A percentile compares a stretch with the other conserved stretches of the same genome.
These are phyloP conservation scores for Mangifera indica DNA, from an alignment of 345 rosid species.

Conservation along the genomic window DNA sequence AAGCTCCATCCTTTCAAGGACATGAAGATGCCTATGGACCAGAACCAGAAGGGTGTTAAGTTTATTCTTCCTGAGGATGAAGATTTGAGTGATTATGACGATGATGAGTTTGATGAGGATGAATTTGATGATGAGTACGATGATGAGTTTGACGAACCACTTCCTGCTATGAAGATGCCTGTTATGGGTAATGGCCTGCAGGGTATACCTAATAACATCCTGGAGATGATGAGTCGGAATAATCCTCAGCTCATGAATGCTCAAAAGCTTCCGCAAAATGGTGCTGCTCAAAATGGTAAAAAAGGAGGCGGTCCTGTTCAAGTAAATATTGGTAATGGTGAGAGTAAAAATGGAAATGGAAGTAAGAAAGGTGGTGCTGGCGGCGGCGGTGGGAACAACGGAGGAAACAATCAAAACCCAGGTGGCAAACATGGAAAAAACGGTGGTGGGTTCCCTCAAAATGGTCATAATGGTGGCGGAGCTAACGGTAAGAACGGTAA, in stretches of 20 bases:
- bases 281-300: constrained; percentile 40
- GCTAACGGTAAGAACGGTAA: constrained; percentile 36
- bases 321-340: constrained; percentile 32
- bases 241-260: constrained; percentile 56
- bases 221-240: constrained; percentile 55
- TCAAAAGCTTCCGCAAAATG: constrained; percentile 47
- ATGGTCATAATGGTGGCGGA: constrained; percentile 37
- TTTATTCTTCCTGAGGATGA: constrained; percentile 54
- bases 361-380: constrained; percentile 42
- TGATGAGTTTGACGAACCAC: constrained; percentile 58
- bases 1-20: constrained; percentile 62
- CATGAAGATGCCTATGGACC: constrained; percentile 50
- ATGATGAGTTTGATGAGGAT: constrained; percentile 46
- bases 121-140: constrained; percentile 43
- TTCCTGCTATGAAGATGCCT: constrained; percentile 55
- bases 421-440: constrained; percentile 47
- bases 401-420: constrained; percentile 39
- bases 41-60: constrained; percentile 53
- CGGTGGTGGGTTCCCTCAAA: constrained; percentile 33
- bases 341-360: constrained; percentile 39
- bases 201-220: constrained; percentile 34
- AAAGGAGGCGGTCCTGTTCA: constrained; percentile 51
- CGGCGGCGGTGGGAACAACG: constrained; percentile 37
- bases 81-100: constrained; percentile 40
- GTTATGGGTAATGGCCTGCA: constrained; percentile 40